Evolutionary conservation across 1,284 basidiomycete species (phyloP), one percentile per base, ranked within the genome.

Genomic region (Trametes hirsuta): DNA sequence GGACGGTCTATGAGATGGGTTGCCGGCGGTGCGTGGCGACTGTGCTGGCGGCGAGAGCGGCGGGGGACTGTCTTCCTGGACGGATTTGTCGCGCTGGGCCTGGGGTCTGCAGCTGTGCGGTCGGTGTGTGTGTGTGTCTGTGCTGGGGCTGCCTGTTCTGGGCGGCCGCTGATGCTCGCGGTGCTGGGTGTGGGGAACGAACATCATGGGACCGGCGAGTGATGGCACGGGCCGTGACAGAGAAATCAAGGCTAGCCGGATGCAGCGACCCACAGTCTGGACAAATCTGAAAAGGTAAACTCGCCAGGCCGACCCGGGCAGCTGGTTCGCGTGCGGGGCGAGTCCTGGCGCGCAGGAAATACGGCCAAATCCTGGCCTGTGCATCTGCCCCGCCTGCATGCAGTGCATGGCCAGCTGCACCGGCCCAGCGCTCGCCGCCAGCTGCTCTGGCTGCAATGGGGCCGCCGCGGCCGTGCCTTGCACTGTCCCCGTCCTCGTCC

Each of bases 241-340:
- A 66, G 57, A 55, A 61, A 64, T 68, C 64, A 61, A 66, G 49
- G 57, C 71, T 72, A 71, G 68, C 71, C 71, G 70, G 54, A 71
- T 64, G 67, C 57, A 69, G 72, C 65, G 68, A 65, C 70, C 68
- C 63, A 54, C 55, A 69, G 67, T 61, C 63, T 69, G 69, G 70
- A 67, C 70, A 59, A 62, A 67, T 69, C 69, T 56, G 67, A 70
- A 71, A 71, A 71, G 70, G 72, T 68, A 72, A 71, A 71, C 68
- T 68, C 44, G 63, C 59, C 41, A 59, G 63, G 67, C 66, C 67
- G 69, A 70, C 67, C 70, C 68, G 69, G 68, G 10, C 24, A 12
- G 39, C 50, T 52, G 39, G 39, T 22, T 44, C 42, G 18, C 47
- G 34, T 9, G 47, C 47, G 47, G 25, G 39, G 39, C 44, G 44